Percentiles rank a stretch among this genome's conserved stretches.
Evolutionary conservation across 73 alveolate genomes (phyloP).

Genomic region (Effrenium voratum): DNA sequence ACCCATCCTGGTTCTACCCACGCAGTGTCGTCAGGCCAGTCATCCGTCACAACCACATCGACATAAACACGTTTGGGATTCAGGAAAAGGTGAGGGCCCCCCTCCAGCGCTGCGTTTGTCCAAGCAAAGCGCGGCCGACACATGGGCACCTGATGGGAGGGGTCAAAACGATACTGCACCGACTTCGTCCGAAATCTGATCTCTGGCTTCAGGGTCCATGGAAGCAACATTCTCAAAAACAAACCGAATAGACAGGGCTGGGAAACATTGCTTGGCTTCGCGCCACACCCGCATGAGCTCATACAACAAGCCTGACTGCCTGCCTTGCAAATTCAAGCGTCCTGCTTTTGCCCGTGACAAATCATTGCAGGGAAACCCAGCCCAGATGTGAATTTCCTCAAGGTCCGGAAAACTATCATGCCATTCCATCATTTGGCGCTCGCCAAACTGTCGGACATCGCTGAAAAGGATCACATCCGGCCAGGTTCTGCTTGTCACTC

Average conservation of each 20-base stretch:
- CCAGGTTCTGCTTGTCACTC: background rate
- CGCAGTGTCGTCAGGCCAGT: background rate
- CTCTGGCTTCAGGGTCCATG: background rate
- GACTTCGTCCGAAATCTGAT: background rate
- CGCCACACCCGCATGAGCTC: background rate
- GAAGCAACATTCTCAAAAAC: background rate
- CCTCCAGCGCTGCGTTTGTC: background rate
- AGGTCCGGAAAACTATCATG: background rate
- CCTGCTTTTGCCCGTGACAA: background rate
- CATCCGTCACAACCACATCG: background rate
- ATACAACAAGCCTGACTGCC: background rate
- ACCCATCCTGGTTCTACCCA: constrained; percentile 19
- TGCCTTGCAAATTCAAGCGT: background rate
- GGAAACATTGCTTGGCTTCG: background rate
- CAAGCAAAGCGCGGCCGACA: constrained; percentile 15
- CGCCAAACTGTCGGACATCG: background rate
- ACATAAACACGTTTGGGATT: background rate
- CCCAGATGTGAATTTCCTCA: background rate
- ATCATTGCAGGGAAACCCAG: constrained; percentile 39
- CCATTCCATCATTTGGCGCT: background rate
- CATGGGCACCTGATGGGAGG: background rate
- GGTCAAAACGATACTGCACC: background rate
- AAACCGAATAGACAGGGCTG: background rate
- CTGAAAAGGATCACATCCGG: background rate
- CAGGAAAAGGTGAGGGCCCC: background rate